phyloP scores from a whole-genome alignment of 345 rosid genomes.

The Jatropha curcas region DNA sequence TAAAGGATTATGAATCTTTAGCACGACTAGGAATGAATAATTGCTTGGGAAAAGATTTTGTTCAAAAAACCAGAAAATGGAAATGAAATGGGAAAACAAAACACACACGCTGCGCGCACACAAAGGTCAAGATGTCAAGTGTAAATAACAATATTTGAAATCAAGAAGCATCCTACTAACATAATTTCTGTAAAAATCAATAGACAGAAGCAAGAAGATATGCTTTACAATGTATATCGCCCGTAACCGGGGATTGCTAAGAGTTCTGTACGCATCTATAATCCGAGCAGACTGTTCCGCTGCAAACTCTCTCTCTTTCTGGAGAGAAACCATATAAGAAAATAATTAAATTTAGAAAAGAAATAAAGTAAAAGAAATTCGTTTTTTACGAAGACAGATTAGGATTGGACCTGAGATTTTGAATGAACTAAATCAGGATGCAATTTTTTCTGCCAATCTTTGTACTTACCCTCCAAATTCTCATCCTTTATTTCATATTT shows the following conservation, averaged over 20 bases:
- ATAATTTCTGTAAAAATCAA: background rate
- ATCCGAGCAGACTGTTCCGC: constrained; percentile 87
- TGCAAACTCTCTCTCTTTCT: constrained; percentile 80
- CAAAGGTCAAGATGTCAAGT: background rate
- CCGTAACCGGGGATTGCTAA: constrained; percentile 56
- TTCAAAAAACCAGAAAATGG: background rate
- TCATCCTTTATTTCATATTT: constrained; percentile 58
- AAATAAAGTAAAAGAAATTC: background rate
- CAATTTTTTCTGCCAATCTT: constrained; percentile 87
- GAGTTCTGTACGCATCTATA: constrained; percentile 77
- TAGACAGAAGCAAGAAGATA: background rate
- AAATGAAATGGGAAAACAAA: background rate
- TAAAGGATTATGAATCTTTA: background rate
- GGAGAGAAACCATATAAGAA: background rate
- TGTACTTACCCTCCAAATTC: constrained; percentile 68
- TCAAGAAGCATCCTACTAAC: background rate
- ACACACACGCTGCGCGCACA: too few relatives aligned
- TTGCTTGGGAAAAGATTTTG: too few relatives aligned
- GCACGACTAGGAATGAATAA: background rate
- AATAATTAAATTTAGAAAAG: background rate
- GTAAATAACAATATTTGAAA: background rate
- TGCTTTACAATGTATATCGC: constrained; percentile 80
- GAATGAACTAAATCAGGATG: constrained; percentile 98
- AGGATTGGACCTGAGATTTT: constrained; percentile 64
- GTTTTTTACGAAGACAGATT: background rate